Evolutionary conservation across 2,329 filamentous ascomycete genomes (phyloP), one percentile per base, ranked within the genome.

Genomic region (Aurifilum marmelostoma): DNA sequence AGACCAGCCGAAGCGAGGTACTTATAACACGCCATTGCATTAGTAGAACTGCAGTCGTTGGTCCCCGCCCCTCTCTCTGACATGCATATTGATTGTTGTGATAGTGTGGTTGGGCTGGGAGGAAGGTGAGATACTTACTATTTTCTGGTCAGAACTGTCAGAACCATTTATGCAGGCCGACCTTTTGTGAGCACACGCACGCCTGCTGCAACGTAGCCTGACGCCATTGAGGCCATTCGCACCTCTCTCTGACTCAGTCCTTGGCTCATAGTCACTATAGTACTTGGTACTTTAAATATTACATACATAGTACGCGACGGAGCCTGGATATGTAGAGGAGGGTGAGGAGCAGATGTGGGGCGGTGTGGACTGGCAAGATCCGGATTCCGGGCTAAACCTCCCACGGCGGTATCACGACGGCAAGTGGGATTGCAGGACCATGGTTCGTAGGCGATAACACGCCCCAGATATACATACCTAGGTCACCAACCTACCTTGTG

Each of bases 331-430:
- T n/a, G 39, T 43, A 52, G 12, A 11, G 29, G 29, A n/a, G 24
- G 29, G 43, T 37, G 41, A 47, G 41, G 41, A 32, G 41, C 41
- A 63, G 18, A 34, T 63, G 62, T 63, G 62, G 62, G 62, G 62
- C 47, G 29, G 24, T 34, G 14, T 18, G 32, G 39, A 24, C 21
- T 47, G 50, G 32, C 32, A 34, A 27, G 47, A 54, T 50, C 63
- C 63, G 63, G n/a, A 54, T 56, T 65, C 64, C 64, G 52, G 64
- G 52, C 64, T 60, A 66, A 58, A 65, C 29, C 63, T 56, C n/a
- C 8, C 32, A 65, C 63, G 34, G 12, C 63, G 37, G 47, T 65
- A 65, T 58, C 32, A 29, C 58, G 8, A 62, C 60, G 34, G 24
- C 11, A 11, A 7, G 37, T 18, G 27, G 27, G 24, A 29, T 56